Conservation (phyloP, 345 rosid genomes). For the Alliaria petiolata region DNA sequence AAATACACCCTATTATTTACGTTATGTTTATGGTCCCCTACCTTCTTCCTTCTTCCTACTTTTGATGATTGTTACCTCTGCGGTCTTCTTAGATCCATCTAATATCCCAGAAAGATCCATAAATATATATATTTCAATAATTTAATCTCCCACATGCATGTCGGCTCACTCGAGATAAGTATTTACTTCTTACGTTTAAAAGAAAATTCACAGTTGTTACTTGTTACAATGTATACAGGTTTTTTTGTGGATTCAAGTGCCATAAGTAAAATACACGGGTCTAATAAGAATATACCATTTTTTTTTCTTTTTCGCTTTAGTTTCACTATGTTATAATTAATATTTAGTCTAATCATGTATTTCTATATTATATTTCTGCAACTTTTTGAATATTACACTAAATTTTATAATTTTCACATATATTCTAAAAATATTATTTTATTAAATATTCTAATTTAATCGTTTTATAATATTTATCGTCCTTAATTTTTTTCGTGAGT, state of each 20-base stretch:
- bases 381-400: not conserved
- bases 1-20: not conserved
- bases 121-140: not conserved
- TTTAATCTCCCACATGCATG: not conserved
- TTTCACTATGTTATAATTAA: too few relatives aligned
- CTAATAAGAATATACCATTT: too few relatives aligned
- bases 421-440: too few relatives aligned
- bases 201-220: too few relatives aligned
- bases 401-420: too few relatives aligned
- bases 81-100: not conserved
- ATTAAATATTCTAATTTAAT: too few relatives aligned
- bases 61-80: constrained; percentile 14
- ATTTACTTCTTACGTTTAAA: not conserved
- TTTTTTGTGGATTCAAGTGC: not conserved
- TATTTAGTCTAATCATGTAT: too few relatives aligned
- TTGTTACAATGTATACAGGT: too few relatives aligned
- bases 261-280: too few relatives aligned
- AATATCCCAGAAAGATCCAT: not conserved
- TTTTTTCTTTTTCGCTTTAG: too few relatives aligned
- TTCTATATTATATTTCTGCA: not conserved
- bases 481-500: not conserved
- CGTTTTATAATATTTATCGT: not conserved
- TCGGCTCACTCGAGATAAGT: not conserved
- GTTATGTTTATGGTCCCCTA: constrained; percentile 5
- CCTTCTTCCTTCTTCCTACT: not conserved